Evolutionary conservation across 2,329 filamentous ascomycete genomes (phyloP).

Genomic region (Penicillium sp.): DNA sequence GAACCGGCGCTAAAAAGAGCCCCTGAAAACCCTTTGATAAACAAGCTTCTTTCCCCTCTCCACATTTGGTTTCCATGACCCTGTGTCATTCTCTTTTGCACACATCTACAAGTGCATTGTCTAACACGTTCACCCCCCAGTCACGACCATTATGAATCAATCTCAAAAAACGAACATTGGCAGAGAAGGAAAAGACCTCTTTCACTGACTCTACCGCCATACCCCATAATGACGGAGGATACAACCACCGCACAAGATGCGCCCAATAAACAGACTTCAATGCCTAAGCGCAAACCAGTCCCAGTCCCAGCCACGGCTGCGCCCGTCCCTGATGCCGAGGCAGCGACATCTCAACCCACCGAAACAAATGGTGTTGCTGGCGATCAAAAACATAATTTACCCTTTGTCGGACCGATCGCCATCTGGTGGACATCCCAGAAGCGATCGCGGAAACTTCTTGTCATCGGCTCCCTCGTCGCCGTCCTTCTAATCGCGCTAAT

Average conservation of each 20-base stretch:
- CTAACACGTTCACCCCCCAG: background rate
- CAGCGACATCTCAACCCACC: background rate
- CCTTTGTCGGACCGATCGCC: background rate
- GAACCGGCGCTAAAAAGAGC: background rate
- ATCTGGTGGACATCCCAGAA: slow-evolving; percentile 11
- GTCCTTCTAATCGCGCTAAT: slow-evolving; percentile 21
- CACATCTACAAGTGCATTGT: background rate
- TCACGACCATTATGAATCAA: background rate
- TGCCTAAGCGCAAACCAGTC: slow-evolving; percentile 18
- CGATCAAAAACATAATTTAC: background rate
- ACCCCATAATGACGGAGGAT: background rate
- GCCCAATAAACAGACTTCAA: background rate
- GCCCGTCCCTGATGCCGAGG: background rate
- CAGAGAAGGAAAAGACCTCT: background rate
- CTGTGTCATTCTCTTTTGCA: background rate
- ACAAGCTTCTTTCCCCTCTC: background rate
- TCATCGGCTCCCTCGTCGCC: slow-evolving; percentile 12
- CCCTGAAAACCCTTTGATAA: background rate
- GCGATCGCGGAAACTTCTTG: slow-evolving; percentile 19
- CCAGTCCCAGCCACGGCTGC: slow-evolving; percentile 7
- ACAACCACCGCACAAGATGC: background rate
- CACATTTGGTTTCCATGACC: background rate
- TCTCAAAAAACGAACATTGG: background rate
- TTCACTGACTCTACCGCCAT: background rate
- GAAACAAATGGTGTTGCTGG: background rate